phyloP scores from a whole-genome alignment of 148 eudicot genomes.

The Rhododendron kiyosumense region DNA sequence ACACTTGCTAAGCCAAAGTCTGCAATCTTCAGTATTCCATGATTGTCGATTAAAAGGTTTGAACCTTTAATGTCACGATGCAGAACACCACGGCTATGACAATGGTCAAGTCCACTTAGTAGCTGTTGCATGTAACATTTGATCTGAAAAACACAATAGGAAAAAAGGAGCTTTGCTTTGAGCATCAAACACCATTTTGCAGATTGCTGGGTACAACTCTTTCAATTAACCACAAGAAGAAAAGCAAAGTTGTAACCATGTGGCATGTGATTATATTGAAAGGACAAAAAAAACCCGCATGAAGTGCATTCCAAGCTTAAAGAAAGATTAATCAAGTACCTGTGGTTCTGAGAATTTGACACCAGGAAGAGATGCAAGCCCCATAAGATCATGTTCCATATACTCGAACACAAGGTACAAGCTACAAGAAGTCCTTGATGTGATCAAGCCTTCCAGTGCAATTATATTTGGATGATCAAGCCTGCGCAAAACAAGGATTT shows the following conservation, averaged over 20 bases:
- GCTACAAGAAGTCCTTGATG: slow-evolving; percentile 57
- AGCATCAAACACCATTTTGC: neutral
- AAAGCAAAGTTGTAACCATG: neutral
- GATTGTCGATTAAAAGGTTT: slow-evolving; percentile 72
- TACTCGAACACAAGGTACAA: slow-evolving; percentile 83
- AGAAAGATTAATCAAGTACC: slow-evolving; percentile 31
- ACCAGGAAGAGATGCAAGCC: slow-evolving; percentile 78
- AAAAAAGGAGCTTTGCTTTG: neutral
- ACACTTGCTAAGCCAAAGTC: slow-evolving; percentile 84
- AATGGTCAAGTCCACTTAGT: slow-evolving; percentile 77
- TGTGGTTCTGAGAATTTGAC: slow-evolving; percentile 77
- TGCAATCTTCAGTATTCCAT: slow-evolving; percentile 79
- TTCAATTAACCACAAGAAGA: neutral
- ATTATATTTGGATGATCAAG: slow-evolving; percentile 87
- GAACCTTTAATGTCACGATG: slow-evolving; percentile 95
- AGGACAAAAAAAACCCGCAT: neutral
- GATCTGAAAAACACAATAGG: slow-evolving; percentile 35
- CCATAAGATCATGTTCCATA: slow-evolving; percentile 93
- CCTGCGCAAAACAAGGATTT: slow-evolving; percentile 74
- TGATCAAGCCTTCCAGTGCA: slow-evolving; percentile 70
- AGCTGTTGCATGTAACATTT: slow-evolving; percentile 93
- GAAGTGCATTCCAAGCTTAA: neutral
- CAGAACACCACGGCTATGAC: slow-evolving; percentile 71
- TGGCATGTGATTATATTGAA: neutral
- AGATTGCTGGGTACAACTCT: neutral